Base-by-base conservation (phyloP, 2,329 filamentous ascomycete genomes). In the Botrytis hyacinthi region DNA sequence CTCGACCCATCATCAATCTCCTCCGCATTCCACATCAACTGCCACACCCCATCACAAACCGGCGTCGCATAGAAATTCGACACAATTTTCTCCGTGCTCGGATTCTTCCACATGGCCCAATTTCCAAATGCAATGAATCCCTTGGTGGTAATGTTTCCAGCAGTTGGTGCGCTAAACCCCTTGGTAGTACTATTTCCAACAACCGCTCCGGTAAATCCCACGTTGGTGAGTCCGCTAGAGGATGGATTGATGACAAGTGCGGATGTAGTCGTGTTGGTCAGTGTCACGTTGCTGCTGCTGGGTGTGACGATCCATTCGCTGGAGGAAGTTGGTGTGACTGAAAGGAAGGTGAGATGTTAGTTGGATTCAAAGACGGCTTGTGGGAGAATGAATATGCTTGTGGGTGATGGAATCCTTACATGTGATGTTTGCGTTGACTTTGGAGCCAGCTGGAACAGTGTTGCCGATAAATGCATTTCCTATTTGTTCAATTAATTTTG, bases 221-320 rank as follows among this genome's bases (percentile, higher is more conserved):
- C 32, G 20, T 54, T 67, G n/a, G 60, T 66, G 10, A 66, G 46
- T 3, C 7, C 8, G 20, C 10, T n/a, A 12, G n/a, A n/a, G 16
- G 46, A 46, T 2, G 60, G 60, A 26, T 72, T 51, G 46, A 72
- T 72, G 46, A 35, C 54, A 14, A 72, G 48, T 37, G 35, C 60
- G 0, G 70, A 29, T 29, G 54, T 26, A 3, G 51, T 61, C 5
- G 37, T 32, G 46, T 67, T 72, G 46, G 60, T 29, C 20, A 72
- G 44, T 10, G 44, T 66, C 6, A 66, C 2, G 10, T 57, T 57
- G 46, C 8, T 51, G 26, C 1, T 66, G 61, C 37, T 71, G 14
- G 70, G 70, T 26, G 70, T 57, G 60, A 72, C 65, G n/a, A 44
- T 26, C 70, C 70, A 72, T 42, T 72, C 60, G 32, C 29, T 66